Conservation (phyloP, 805 yeast species). For the Candida coquimbonensis region DNA sequence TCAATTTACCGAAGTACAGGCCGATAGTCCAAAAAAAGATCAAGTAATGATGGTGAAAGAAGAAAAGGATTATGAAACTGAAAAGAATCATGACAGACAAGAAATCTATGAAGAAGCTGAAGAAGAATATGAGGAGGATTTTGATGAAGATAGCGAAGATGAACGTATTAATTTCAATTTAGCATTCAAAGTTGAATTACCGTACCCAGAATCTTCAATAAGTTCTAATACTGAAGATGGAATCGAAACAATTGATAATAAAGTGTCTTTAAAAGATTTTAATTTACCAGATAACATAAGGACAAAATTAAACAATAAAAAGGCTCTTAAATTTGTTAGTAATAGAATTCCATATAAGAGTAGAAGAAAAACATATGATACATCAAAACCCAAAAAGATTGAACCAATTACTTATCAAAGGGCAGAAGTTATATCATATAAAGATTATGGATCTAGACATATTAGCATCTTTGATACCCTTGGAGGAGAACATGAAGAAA, state of each 20-base stretch:
- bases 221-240: constrained; percentile 8
- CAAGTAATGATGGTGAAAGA: too few species aligned
- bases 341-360: not conserved
- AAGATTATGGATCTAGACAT: constrained; percentile 14
- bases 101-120: not conserved
- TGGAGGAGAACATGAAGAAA: constrained; percentile 7
- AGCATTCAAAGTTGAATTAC: not conserved
- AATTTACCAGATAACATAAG: not conserved
- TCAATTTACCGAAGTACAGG: not conserved
- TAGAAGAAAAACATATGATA: not conserved
- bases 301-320: not conserved
- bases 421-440: constrained; percentile 2
- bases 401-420: not conserved
- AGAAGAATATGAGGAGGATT: not conserved
- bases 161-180: not conserved
- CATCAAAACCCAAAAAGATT: not conserved
- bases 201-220: not conserved
- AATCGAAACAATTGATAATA: constrained; percentile 2
- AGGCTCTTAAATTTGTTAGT: not conserved
- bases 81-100: not conserved
- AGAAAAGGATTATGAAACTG: not conserved
- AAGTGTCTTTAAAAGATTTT: not conserved
- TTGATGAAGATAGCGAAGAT: not conserved
- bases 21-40: too few species aligned
- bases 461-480: constrained; percentile 19